phyloP scores from a whole-genome alignment of 768 basidiomycete genomes.

The Filobasidium wieringae region DNA sequence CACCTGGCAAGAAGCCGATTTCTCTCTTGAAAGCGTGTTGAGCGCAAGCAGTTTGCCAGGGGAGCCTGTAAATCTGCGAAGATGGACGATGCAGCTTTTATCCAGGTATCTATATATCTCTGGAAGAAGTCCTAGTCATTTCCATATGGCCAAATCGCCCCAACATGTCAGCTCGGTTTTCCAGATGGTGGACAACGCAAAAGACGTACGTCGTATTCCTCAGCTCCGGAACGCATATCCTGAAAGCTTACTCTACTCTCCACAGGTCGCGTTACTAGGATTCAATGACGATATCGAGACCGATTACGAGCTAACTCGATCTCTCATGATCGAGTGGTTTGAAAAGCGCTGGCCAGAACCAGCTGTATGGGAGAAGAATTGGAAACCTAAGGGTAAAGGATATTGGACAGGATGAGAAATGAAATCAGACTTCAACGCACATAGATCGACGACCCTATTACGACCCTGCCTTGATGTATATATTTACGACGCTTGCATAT shows the following conservation, averaged over 20 bases:
- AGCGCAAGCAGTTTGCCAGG: constrained; percentile 19
- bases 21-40: constrained; percentile 27
- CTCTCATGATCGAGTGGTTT: constrained; percentile 11
- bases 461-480: too few species aligned
- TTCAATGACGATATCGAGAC: constrained; percentile 34
- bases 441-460: too few species aligned
- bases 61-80: constrained; percentile 21
- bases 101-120: constrained; percentile 33
- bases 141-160: constrained; percentile 29
- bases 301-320: constrained; percentile 22
- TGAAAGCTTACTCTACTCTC: too few species aligned
- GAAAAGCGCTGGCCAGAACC: constrained; percentile 7
- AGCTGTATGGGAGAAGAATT: constrained; percentile 13
- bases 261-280: constrained; percentile 23
- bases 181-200: constrained; percentile 20
- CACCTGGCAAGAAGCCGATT: constrained; percentile 36
- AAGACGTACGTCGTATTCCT: neutral
- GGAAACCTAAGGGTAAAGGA: neutral
- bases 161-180: constrained; percentile 23
- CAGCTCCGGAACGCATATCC: constrained; percentile 15
- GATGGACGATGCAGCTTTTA: constrained; percentile 28
- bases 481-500: too few species aligned
- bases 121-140: constrained; percentile 24
- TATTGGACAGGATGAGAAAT: too few species aligned
- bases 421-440: too few species aligned